Conservation (phyloP, 1,139 yeast genomes). For the Yamadazyma atlantica region DNA sequence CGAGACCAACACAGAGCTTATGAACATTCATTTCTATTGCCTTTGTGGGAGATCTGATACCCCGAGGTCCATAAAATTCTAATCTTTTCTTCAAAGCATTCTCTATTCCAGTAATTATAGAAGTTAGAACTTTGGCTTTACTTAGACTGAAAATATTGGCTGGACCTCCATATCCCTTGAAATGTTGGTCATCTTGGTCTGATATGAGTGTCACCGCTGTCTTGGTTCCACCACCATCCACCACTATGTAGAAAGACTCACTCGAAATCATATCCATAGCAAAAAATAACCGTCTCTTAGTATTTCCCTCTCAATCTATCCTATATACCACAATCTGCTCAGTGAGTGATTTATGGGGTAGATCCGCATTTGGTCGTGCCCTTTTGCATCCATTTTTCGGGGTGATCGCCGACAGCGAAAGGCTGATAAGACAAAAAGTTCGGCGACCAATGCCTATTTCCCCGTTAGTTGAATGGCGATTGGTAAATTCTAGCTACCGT, state of each 20-base stretch:
- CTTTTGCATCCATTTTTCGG: too few relatives aligned
- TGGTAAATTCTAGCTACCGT: too few relatives aligned
- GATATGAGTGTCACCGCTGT: slow-evolving; percentile 5
- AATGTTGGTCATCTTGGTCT: neutral
- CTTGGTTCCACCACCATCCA: slow-evolving; percentile 12
- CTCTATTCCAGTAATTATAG: slow-evolving; percentile 4
- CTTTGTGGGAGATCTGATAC: neutral
- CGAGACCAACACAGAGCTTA: slow-evolving; percentile 5
- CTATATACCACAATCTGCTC: too few relatives aligned
- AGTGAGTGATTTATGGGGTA: too few relatives aligned
- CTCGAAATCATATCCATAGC: neutral
- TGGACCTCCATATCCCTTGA: slow-evolving; percentile 6
- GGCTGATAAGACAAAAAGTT: too few relatives aligned
- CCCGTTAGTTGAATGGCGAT: too few relatives aligned
- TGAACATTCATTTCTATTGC: neutral
- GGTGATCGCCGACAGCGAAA: too few relatives aligned
- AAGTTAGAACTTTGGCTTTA: neutral
- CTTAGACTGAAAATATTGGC: slow-evolving; percentile 5
- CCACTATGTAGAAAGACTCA: slow-evolving; percentile 3
- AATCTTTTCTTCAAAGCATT: slow-evolving; percentile 4
- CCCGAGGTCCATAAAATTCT: neutral
- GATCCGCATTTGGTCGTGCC: too few relatives aligned
- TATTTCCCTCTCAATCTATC: too few relatives aligned
- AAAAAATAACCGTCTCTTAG: too few relatives aligned
- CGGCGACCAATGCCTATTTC: too few relatives aligned